These are phyloP conservation scores for Phytopythium vexans DNA, from an alignment of 352 stramenopile genomes.

Conservation along the genomic window DNA sequence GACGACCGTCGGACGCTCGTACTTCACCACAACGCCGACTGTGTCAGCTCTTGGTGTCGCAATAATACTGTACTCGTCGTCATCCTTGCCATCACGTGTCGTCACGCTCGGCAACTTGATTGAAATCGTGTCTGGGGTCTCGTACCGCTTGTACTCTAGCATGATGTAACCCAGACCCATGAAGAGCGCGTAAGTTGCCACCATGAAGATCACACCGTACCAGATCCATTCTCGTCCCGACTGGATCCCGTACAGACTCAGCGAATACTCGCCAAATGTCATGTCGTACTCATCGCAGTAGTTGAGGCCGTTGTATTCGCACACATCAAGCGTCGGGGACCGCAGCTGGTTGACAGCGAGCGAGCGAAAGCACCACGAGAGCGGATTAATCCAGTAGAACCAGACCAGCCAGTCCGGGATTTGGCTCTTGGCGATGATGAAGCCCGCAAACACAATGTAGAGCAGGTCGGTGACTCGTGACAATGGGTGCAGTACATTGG, in stretches of 20 bases:
- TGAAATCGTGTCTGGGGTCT: too few relatives aligned
- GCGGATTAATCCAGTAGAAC: slow-evolving; percentile 20
- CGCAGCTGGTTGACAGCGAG: slow-evolving; percentile 15
- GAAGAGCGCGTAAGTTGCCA: slow-evolving; percentile 14
- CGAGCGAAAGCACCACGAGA: slow-evolving; percentile 12
- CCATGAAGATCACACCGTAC: slow-evolving; percentile 12
- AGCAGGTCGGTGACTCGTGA: slow-evolving; percentile 24
- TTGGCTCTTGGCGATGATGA: slow-evolving; percentile 12
- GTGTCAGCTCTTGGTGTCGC: too few relatives aligned
- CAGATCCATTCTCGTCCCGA: slow-evolving; percentile 13
- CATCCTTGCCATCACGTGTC: too few relatives aligned
- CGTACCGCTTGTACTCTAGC: slow-evolving; percentile 27
- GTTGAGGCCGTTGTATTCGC: slow-evolving; percentile 9
- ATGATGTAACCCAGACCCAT: slow-evolving; percentile 7
- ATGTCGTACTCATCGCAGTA: slow-evolving; percentile 12
- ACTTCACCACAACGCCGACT: too few relatives aligned
- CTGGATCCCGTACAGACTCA: slow-evolving; percentile 11
- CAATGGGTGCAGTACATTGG: slow-evolving; percentile 16
- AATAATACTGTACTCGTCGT: too few relatives aligned
- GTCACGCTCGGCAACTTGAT: slow-evolving; percentile 9
- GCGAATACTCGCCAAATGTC: slow-evolving; percentile 11
- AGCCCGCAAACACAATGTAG: slow-evolving; percentile 21
- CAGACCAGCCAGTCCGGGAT: slow-evolving; percentile 15
- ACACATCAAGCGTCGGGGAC: slow-evolving; percentile 12
- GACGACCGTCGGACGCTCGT: slow-evolving; percentile 7